These are phyloP conservation scores for Bjerkandera adusta DNA, from an alignment of 1,284 basidiomycete species.

Conservation along the genomic window DNA sequence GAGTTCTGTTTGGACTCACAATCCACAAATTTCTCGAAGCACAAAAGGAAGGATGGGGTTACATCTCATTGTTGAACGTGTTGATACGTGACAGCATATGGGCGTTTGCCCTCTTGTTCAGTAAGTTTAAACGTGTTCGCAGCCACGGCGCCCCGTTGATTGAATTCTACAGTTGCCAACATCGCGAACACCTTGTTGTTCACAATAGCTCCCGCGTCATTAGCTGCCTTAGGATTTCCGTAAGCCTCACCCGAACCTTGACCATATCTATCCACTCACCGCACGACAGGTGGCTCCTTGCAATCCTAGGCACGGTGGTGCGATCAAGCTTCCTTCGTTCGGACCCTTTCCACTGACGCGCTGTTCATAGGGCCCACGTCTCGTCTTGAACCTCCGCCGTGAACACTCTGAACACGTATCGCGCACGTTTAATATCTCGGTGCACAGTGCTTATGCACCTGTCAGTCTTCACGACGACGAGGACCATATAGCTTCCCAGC, in stretches of 20 bases:
- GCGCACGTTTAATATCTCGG: too few species aligned
- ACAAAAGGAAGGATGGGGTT: constrained; percentile 29
- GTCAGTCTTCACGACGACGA: too few species aligned
- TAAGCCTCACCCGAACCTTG: constrained; percentile 11
- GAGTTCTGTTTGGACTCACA: constrained; percentile 34
- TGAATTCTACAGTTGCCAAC: constrained; percentile 22
- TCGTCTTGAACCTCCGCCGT: constrained; percentile 25
- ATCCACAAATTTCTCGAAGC: constrained; percentile 31
- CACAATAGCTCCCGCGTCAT: constrained; percentile 23
- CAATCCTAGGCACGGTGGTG: constrained; percentile 25
- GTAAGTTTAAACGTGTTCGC: constrained; percentile 16
- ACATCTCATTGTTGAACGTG: constrained; percentile 29
- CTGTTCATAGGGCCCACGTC: constrained; percentile 24
- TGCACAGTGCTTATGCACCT: too few species aligned
- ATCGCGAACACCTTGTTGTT: constrained; percentile 27
- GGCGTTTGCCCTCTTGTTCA: constrained; percentile 26
- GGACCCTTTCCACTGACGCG: background rate
- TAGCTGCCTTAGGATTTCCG: constrained; percentile 27
- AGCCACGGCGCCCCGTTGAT: background rate
- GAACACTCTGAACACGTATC: too few species aligned
- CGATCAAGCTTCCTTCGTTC: constrained; percentile 2
- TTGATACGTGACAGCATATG: constrained; percentile 36
- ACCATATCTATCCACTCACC: background rate
- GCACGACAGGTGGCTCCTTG: constrained; percentile 25
- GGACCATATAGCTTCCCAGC: too few species aligned